These are phyloP conservation scores for Pythium aristosporum DNA, from an alignment of 352 stramenopile genomes.

Conservation along the genomic window DNA sequence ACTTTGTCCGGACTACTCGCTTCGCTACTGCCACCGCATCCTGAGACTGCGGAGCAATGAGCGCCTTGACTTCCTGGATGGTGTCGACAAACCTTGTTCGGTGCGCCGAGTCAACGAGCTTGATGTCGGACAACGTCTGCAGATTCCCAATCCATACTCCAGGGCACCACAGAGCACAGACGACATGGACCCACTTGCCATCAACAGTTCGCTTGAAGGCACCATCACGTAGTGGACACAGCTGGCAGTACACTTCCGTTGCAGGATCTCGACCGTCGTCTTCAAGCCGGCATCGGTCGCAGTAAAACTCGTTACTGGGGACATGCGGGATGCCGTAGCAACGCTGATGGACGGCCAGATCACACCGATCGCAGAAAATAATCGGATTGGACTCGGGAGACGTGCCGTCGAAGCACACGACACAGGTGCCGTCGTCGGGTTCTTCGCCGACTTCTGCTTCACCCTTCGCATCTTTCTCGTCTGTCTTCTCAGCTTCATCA, in stretches of 20 bases:
- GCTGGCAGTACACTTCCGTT: conserved; percentile 72
- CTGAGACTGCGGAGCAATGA: conserved; percentile 27
- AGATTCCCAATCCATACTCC: conserved; percentile 87
- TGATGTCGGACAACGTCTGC: conserved; percentile 74
- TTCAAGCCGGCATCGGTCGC: conserved; percentile 72
- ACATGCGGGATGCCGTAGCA: conserved; percentile 88
- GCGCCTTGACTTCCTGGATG: conserved; percentile 47
- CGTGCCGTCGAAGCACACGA: conserved; percentile 88
- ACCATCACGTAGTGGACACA: conserved; percentile 82
- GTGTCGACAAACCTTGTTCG: conserved; percentile 58
- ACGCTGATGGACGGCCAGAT: conserved; percentile 86
- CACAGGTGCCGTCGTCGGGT: conserved; percentile 81
- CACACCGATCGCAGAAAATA: conserved; percentile 88
- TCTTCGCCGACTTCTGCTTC: conserved; percentile 30
- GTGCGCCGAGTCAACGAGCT: conserved; percentile 44
- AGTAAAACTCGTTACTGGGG: conserved; percentile 87
- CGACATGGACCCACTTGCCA: conserved; percentile 87
- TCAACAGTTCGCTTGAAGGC: conserved; percentile 87
- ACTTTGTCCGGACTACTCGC: neutral
- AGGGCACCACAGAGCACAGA: conserved; percentile 88
- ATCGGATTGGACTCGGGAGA: conserved; percentile 88
- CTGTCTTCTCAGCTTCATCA: conserved; percentile 29
- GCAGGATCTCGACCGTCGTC: conserved; percentile 52
- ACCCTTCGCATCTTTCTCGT: conserved; percentile 9
- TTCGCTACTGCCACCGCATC: neutral